A percentile compares a stretch with the other conserved stretches of the same genome.
These are phyloP conservation scores for Teunomyces kruisii DNA, from an alignment of 805 yeast genomes.

Conservation along the genomic window DNA sequence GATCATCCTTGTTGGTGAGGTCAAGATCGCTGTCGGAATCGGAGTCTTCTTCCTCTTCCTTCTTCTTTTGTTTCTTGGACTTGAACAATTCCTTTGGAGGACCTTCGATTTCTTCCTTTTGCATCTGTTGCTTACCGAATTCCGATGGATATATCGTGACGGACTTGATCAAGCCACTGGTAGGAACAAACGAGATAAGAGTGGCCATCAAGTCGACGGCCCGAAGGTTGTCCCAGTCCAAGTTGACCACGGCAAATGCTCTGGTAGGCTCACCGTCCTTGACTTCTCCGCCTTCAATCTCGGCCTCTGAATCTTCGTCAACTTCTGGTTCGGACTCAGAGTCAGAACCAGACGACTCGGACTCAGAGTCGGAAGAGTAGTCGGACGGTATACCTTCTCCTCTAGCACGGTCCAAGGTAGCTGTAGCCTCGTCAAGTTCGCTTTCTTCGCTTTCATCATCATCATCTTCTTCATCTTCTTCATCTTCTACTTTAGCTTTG, in stretches of 20 bases:
- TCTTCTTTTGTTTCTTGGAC: slow-evolving; percentile 38
- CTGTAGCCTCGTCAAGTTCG: slow-evolving; percentile 18
- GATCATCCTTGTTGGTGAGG: slow-evolving; percentile 44
- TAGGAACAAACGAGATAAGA: slow-evolving; percentile 79
- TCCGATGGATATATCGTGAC: slow-evolving; percentile 83
- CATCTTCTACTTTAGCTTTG: too few species aligned
- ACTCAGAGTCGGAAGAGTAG: slow-evolving; percentile 27
- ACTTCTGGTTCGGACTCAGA: slow-evolving; percentile 41
- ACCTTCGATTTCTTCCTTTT: slow-evolving; percentile 84
- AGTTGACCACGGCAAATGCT: slow-evolving; percentile 85
- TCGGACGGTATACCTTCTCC: slow-evolving; percentile 49
- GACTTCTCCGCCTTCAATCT: slow-evolving; percentile 58
- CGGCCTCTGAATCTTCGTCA: slow-evolving; percentile 55
- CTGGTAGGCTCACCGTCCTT: slow-evolving; percentile 84
- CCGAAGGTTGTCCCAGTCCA: slow-evolving; percentile 96
- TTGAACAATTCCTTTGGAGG: slow-evolving; percentile 85
- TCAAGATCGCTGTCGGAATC: slow-evolving; percentile 37
- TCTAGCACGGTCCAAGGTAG: slow-evolving; percentile 60
- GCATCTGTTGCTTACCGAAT: slow-evolving; percentile 90
- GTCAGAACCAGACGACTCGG: slow-evolving; percentile 49
- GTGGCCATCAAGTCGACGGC: slow-evolving; percentile 89
- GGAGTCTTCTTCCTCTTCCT: slow-evolving; percentile 32
- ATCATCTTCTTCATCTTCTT: slow-evolving; percentile 17
- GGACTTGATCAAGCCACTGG: slow-evolving; percentile 65
- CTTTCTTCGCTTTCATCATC: slow-evolving; percentile 15